Percentiles rank a stretch among this genome's conserved stretches.
phyloP scores from a whole-genome alignment of 2,329 filamentous ascomycete genomes.

The Cercospora sp. region DNA sequence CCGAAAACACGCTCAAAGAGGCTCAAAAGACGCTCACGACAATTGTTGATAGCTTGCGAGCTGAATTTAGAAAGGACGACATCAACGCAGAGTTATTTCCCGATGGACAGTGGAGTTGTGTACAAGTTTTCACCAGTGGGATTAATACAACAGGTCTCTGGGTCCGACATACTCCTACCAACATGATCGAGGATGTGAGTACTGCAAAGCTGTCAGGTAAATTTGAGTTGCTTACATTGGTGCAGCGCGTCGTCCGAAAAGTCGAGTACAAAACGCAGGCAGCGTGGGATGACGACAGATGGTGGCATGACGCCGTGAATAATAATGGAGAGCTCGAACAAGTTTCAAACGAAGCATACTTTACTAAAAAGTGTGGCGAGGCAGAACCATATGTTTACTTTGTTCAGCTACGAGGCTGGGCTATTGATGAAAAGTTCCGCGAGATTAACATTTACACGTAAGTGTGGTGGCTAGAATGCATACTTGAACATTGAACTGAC shows the following conservation, averaged over 20 bases:
- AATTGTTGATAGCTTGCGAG: neutral
- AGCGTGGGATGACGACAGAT: neutral
- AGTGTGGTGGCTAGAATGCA: neutral
- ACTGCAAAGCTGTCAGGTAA: neutral
- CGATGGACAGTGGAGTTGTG: neutral
- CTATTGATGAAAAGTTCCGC: neutral
- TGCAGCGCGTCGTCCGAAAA: conserved; percentile 3
- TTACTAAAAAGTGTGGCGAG: neutral
- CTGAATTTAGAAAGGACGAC: neutral
- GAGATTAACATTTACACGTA: neutral
- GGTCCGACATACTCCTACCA: neutral
- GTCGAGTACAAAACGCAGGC: neutral
- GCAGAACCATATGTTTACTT: neutral
- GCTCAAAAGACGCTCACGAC: neutral
- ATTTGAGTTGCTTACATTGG: neutral
- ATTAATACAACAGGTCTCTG: neutral
- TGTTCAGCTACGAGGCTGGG: neutral
- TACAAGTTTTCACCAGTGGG: neutral
- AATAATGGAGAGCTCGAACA: neutral
- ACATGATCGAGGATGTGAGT: conserved; percentile 1
- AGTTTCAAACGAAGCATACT: neutral
- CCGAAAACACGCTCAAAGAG: neutral
- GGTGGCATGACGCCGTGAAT: neutral
- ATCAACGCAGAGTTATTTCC: neutral
- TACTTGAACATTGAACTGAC: neutral